These are phyloP conservation scores for Neurospora sublineolata DNA, from an alignment of 495 filamentous ascomycete genomes.

Conservation along the genomic window DNA sequence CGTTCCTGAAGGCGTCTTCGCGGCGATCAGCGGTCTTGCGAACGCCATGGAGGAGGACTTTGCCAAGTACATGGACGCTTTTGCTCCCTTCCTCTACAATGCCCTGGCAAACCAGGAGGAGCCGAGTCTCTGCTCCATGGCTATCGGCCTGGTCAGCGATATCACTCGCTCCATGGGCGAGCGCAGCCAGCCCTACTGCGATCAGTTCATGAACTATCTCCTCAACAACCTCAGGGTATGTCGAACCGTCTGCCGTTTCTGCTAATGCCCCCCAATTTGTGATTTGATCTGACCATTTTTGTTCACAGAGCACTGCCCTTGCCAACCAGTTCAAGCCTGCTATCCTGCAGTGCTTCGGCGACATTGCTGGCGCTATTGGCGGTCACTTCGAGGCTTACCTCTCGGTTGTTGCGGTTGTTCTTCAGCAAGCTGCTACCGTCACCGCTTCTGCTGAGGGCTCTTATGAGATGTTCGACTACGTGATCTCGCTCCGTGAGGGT, in stretches of 20 bases:
- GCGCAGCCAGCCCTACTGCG: conserved; percentile 85
- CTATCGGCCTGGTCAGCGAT: conserved; percentile 92
- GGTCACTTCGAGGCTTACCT: conserved; percentile 88
- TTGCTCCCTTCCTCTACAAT: conserved; percentile 80
- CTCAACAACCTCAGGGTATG: conserved; percentile 62
- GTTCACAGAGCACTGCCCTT: conserved; percentile 43
- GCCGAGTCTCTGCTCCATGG: conserved; percentile 86
- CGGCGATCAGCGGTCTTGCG: conserved; percentile 73
- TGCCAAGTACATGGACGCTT: conserved; percentile 90
- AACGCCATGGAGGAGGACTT: conserved; percentile 87
- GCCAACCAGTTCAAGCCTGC: conserved; percentile 97
- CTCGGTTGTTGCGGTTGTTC: conserved; percentile 78
- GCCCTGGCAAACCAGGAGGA: conserved; percentile 93
- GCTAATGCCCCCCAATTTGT: no score
- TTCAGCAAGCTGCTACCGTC: conserved; percentile 82
- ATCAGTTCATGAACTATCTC: conserved; percentile 93
- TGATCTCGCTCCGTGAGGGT: conserved; percentile 86
- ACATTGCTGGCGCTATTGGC: conserved; percentile 92
- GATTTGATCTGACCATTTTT: no score
- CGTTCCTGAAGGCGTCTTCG: conserved; percentile 88
- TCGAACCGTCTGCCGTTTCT: no score
- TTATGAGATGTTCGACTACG: conserved; percentile 91
- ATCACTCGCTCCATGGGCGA: conserved; percentile 84
- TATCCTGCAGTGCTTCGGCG: conserved; percentile 94
- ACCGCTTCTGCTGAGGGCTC: conserved; percentile 56